Evolutionary conservation across 768 basidiomycete genomes (phyloP).

Genomic region (Suillus tomentosus): DNA sequence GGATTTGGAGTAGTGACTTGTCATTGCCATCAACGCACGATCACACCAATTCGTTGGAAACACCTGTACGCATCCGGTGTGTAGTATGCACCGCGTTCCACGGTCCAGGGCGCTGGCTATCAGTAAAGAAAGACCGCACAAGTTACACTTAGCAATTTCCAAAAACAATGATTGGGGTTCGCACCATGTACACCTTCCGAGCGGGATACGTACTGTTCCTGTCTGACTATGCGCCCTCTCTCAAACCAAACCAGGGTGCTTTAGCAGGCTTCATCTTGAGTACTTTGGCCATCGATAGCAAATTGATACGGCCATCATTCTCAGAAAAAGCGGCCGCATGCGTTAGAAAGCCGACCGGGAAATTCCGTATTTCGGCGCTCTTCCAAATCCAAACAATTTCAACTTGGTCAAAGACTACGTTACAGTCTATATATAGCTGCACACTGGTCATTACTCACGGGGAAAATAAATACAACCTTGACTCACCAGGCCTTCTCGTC

Average conservation of each 20-base stretch:
- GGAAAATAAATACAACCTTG: background rate
- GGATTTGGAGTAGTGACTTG: background rate
- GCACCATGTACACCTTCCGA: background rate
- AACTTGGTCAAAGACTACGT: too few species aligned
- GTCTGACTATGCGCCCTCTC: background rate
- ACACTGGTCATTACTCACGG: background rate
- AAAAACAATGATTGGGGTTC: background rate
- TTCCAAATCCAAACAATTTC: too few species aligned
- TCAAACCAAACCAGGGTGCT: background rate
- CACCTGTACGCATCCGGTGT: background rate
- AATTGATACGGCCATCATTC: background rate
- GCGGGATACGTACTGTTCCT: background rate
- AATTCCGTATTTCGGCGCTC: too few species aligned
- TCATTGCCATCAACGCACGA: background rate
- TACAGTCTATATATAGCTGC: too few species aligned
- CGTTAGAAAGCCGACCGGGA: too few species aligned
- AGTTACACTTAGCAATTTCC: background rate
- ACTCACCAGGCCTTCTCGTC: background rate
- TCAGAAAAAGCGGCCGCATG: background rate
- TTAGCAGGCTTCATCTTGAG: background rate
- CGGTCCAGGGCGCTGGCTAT: too few species aligned
- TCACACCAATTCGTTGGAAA: background rate
- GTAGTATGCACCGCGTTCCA: background rate
- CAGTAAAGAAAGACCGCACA: background rate
- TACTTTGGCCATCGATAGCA: background rate